Conservation (phyloP, 352 stramenopile genomes). For the Pythium inflatum region DNA sequence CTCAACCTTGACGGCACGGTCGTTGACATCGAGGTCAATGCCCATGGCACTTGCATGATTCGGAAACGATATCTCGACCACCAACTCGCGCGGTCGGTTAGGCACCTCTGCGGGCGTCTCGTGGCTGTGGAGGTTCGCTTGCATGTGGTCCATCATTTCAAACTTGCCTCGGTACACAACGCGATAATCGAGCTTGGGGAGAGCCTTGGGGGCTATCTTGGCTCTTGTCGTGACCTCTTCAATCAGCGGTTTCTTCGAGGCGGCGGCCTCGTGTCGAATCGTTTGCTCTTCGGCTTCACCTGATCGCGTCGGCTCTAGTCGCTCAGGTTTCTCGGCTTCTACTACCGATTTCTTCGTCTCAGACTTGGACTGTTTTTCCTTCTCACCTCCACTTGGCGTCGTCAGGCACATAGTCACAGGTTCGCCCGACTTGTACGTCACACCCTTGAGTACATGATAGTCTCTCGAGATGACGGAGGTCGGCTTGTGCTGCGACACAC, state of each 20-base stretch:
- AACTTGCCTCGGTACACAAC: slow-evolving; percentile 73
- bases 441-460: slow-evolving; percentile 86
- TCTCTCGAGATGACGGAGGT: slow-evolving; percentile 40
- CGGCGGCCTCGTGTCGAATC: slow-evolving; percentile 9
- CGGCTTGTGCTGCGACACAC: slow-evolving; percentile 38
- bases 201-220: not conserved
- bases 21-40: slow-evolving; percentile 74
- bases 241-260: slow-evolving; percentile 1
- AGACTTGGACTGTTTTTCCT: not conserved
- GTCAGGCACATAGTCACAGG: slow-evolving; percentile 76
- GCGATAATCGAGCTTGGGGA: slow-evolving; percentile 58
- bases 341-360: slow-evolving; percentile 17
- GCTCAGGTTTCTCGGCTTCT: not conserved
- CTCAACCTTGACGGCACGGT: slow-evolving; percentile 46
- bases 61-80: slow-evolving; percentile 72
- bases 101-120: slow-evolving; percentile 20
- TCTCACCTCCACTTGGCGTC: slow-evolving; percentile 24
- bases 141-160: slow-evolving; percentile 77
- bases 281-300: not conserved
- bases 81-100: slow-evolving; percentile 62
- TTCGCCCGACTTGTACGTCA: slow-evolving; percentile 84
- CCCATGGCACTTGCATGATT: slow-evolving; percentile 53
- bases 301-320: not conserved
- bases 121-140: slow-evolving; percentile 44
- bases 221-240: not conserved